These are phyloP conservation scores for Hyaloperonospora brassicae DNA, from an alignment of 352 stramenopile genomes.

Conservation along the genomic window DNA sequence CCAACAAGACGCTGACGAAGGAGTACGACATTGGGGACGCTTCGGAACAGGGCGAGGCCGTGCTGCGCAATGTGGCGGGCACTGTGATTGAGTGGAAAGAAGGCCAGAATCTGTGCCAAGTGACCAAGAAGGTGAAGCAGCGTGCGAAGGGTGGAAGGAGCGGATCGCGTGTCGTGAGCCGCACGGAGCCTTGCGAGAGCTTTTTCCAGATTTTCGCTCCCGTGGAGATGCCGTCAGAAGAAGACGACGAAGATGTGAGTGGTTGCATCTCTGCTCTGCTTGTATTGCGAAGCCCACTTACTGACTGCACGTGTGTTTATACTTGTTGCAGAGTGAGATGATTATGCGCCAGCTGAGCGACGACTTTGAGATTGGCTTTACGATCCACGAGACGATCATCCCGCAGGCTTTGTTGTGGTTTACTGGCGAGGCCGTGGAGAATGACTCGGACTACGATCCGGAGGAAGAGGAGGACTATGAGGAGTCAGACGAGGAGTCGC, in stretches of 20 bases:
- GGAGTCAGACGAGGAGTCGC: slow-evolving; percentile 57
- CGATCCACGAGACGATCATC: slow-evolving; percentile 84
- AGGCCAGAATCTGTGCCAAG: slow-evolving; percentile 74
- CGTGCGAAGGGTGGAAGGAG: slow-evolving; percentile 70
- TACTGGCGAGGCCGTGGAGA: slow-evolving; percentile 71
- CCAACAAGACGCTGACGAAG: slow-evolving; percentile 71
- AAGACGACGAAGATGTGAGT: slow-evolving; percentile 76
- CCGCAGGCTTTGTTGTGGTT: slow-evolving; percentile 83
- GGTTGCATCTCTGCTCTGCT: slow-evolving; percentile 2
- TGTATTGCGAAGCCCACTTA: background rate
- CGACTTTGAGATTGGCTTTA: slow-evolving; percentile 83
- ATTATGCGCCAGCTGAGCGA: slow-evolving; percentile 79
- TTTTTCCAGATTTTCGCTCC: slow-evolving; percentile 86
- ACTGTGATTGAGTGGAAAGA: slow-evolving; percentile 79
- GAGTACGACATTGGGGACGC: slow-evolving; percentile 83
- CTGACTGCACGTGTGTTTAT: slow-evolving; percentile 6
- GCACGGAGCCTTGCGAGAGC: slow-evolving; percentile 76
- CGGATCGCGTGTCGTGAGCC: slow-evolving; percentile 66
- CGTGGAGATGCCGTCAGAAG: slow-evolving; percentile 79
- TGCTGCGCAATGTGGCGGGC: slow-evolving; percentile 68
- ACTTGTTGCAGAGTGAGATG: slow-evolving; percentile 53
- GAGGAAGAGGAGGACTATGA: slow-evolving; percentile 70
- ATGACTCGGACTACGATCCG: slow-evolving; percentile 75
- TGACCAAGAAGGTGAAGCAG: slow-evolving; percentile 85
- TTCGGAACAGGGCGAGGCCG: slow-evolving; percentile 68